Percentiles rank a stretch among this genome's conserved stretches.
These are phyloP conservation scores for Cyberlindnera mississippiensis DNA, from an alignment of 805 yeast species.

Conservation along the genomic window DNA sequence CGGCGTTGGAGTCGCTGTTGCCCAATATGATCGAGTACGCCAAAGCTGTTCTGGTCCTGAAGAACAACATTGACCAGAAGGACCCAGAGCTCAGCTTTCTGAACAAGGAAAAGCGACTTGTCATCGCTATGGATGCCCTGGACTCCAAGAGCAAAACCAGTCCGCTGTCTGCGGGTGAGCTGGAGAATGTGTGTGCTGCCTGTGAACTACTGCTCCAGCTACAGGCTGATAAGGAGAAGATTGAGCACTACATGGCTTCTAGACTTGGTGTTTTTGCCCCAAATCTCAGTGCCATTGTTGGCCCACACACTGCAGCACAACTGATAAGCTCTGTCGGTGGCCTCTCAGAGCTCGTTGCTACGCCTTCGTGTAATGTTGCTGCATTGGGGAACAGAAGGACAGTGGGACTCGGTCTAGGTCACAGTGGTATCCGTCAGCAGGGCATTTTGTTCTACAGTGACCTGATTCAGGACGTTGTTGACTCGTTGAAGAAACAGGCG, in stretches of 20 bases:
- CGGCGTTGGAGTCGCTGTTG: constrained; percentile 64
- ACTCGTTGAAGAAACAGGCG: constrained; percentile 60
- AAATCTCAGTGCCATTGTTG: constrained; percentile 68
- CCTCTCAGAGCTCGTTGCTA: constrained; percentile 53
- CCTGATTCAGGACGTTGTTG: constrained; percentile 54
- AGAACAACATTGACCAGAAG: constrained; percentile 39
- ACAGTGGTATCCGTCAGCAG: constrained; percentile 49
- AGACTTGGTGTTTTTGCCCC: constrained; percentile 69
- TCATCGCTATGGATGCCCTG: constrained; percentile 70
- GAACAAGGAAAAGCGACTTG: constrained; percentile 62
- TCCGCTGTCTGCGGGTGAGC: constrained; percentile 30
- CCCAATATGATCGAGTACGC: constrained; percentile 62
- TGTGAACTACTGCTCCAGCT: constrained; percentile 47
- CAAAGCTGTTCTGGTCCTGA: constrained; percentile 44
- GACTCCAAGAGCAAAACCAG: constrained; percentile 35
- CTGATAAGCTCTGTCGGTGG: constrained; percentile 70
- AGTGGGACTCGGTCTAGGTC: constrained; percentile 37
- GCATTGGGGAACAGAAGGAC: constrained; percentile 61
- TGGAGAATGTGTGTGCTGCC: constrained; percentile 38
- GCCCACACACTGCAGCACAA: constrained; percentile 69
- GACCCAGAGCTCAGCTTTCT: constrained; percentile 33
- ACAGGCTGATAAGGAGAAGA: constrained; percentile 36
- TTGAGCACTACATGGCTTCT: constrained; percentile 52
- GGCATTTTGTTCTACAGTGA: constrained; percentile 67
- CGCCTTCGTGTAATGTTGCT: constrained; percentile 83